phyloP scores from a whole-genome alignment of 2,329 filamentous ascomycete genomes.

The Chaetomium sp. region DNA sequence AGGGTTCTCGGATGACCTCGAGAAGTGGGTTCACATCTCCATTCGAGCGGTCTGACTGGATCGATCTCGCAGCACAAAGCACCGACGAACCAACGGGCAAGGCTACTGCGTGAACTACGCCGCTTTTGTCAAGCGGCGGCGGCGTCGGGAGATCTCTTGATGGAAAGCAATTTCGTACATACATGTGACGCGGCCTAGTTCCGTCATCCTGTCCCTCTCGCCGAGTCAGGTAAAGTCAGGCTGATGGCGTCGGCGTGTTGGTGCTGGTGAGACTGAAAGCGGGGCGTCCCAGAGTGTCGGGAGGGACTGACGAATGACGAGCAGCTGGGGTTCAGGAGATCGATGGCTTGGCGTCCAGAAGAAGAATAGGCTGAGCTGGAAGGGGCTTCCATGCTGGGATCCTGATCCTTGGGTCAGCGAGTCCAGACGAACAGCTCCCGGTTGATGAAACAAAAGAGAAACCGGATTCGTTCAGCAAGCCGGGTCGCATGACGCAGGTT shows the following conservation, averaged over 20 bases:
- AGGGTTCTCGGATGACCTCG: neutral
- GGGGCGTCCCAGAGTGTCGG: slow-evolving; percentile 23
- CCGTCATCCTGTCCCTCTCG: neutral
- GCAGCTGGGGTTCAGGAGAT: neutral
- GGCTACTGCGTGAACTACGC: neutral
- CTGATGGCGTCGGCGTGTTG: slow-evolving; percentile 4
- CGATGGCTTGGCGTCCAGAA: slow-evolving; percentile 11
- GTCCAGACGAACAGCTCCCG: neutral
- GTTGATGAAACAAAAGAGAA: neutral
- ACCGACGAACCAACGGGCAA: neutral
- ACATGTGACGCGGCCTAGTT: neutral
- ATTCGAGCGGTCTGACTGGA: neutral
- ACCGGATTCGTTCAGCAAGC: neutral
- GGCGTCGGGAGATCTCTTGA: neutral
- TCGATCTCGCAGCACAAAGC: neutral
- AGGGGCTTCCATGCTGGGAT: slow-evolving; percentile 5
- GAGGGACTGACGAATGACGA: slow-evolving; percentile 7
- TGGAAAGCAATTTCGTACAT: neutral
- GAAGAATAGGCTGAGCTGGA: neutral
- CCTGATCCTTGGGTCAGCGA: neutral
- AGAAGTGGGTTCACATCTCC: neutral
- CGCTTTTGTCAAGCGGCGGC: neutral
- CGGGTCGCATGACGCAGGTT: neutral
- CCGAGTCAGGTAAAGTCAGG: neutral
- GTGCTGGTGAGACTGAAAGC: slow-evolving; percentile 12